These are phyloP conservation scores for Acanthamoeba lugdunensis DNA, from an alignment of 208 protist species.

Conservation along the genomic window DNA sequence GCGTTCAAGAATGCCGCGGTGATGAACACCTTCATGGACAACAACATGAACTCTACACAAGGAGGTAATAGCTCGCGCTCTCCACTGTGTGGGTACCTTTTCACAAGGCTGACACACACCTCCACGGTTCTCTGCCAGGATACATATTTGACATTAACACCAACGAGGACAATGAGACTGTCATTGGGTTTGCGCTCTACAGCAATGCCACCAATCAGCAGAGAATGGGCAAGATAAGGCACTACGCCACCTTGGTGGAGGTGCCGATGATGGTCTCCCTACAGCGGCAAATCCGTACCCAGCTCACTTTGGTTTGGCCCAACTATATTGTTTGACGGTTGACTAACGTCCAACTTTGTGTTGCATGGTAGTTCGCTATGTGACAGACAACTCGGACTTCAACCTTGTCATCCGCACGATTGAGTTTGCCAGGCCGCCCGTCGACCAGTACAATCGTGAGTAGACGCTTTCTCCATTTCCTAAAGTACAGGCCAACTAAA, in stretches of 20 bases:
- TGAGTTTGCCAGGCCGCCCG: slow-evolving; percentile 57
- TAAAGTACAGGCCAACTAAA: neutral
- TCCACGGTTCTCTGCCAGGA: slow-evolving; percentile 37
- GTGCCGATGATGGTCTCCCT: slow-evolving; percentile 64
- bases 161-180: neutral
- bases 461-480: neutral
- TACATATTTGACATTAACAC: slow-evolving; percentile 22
- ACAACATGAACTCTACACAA: slow-evolving; percentile 63
- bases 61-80: neutral
- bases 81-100: neutral
- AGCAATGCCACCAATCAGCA: slow-evolving; percentile 40
- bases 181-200: neutral
- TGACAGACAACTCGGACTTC: slow-evolving; percentile 55
- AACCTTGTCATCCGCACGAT: slow-evolving; percentile 17
- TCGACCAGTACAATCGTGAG: slow-evolving; percentile 34
- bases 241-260: slow-evolving; percentile 63
- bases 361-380: neutral
- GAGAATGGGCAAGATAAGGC: neutral
- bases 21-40: slow-evolving; percentile 51
- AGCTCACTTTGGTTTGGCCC: neutral
- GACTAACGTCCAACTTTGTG: neutral
- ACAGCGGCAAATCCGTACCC: slow-evolving; percentile 34
- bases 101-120: too few relatives aligned
- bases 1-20: neutral
- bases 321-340: too few relatives aligned